Percentiles rank a stretch among this genome's conserved stretches.
phyloP scores from a whole-genome alignment of 140 eudicot species.

The Senecio squalidus region DNA sequence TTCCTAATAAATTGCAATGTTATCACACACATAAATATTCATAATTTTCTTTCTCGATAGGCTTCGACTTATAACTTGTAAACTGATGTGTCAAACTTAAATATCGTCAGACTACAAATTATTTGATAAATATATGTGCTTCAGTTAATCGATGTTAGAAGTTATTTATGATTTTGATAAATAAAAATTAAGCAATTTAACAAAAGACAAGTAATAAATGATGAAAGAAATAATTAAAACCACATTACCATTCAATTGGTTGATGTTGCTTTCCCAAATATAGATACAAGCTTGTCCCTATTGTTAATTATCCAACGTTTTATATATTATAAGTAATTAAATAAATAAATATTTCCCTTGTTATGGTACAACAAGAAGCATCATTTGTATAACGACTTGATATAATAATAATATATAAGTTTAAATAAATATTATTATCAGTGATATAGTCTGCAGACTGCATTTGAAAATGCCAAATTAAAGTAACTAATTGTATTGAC shows the following conservation, averaged over 20 bases:
- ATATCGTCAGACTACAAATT: no score
- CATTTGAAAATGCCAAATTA: background rate
- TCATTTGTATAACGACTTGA: background rate
- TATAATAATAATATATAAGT: background rate
- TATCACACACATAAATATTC: no score
- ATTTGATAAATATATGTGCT: no score
- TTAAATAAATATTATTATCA: background rate
- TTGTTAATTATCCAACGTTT: no score
- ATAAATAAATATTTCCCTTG: background rate
- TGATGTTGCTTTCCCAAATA: background rate
- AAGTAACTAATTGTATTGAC: background rate
- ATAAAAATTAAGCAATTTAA: background rate
- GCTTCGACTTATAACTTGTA: no score
- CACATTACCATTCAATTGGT: background rate
- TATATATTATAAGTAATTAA: background rate
- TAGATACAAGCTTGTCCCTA: background rate
- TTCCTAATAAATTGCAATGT: no score
- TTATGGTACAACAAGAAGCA: background rate
- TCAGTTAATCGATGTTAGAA: no score
- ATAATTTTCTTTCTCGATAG: no score
- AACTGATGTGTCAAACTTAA: no score
- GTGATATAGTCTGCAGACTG: background rate
- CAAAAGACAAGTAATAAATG: background rate
- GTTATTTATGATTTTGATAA: no score
- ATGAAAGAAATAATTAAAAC: background rate